These are phyloP conservation scores for Phytophthora palmivora DNA, from an alignment of 352 stramenopile genomes.

Conservation along the genomic window DNA sequence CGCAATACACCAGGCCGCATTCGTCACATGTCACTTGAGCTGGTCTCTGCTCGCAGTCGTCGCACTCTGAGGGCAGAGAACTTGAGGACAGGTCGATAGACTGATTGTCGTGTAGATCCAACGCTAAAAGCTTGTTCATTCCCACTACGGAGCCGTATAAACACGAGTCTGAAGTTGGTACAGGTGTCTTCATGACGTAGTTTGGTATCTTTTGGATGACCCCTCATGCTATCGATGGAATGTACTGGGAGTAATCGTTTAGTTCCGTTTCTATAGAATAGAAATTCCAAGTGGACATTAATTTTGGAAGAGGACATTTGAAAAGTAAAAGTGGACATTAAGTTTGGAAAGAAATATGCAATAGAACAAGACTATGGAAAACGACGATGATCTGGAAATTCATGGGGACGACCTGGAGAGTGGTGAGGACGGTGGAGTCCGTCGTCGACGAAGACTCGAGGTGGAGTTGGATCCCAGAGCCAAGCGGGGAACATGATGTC, in stretches of 20 bases:
- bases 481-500: slow-evolving; percentile 26
- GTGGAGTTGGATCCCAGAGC: slow-evolving; percentile 14
- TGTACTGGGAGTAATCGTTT: neutral
- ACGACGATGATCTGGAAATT: neutral
- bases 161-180: slow-evolving; percentile 32
- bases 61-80: slow-evolving; percentile 41
- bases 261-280: slow-evolving; percentile 4
- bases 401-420: neutral
- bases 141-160: slow-evolving; percentile 55
- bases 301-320: slow-evolving; percentile 2
- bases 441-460: slow-evolving; percentile 16
- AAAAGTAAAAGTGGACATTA: no score
- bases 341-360: neutral
- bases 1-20: slow-evolving; percentile 81
- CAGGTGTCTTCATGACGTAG: slow-evolving; percentile 25
- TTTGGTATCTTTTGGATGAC: slow-evolving; percentile 15
- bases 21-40: slow-evolving; percentile 67
- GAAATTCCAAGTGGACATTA: slow-evolving; percentile 7
- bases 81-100: neutral
- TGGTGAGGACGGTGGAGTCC: neutral
- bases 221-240: neutral
- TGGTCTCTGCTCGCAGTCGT: slow-evolving; percentile 71
- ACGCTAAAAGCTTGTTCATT: slow-evolving; percentile 33
- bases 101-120: slow-evolving; percentile 34
- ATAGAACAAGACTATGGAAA: slow-evolving; percentile 3